Evolutionary conservation across 768 basidiomycete genomes (phyloP).

Genomic region (Psilocybe sp.): DNA sequence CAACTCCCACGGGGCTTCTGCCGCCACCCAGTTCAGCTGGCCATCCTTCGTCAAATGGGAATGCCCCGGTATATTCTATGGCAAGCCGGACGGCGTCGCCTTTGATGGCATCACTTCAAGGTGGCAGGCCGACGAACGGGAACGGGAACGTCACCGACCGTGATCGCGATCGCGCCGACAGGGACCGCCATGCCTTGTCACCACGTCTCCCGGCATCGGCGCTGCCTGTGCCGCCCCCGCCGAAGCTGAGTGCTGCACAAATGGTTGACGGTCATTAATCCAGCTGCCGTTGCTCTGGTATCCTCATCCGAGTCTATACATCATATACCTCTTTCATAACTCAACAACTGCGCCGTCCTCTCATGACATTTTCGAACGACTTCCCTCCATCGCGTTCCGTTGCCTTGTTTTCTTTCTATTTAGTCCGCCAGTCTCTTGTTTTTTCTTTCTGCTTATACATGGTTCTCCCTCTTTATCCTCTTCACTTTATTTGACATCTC

Average conservation of each 20-base stretch:
- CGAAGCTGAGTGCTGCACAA: slow-evolving; percentile 43
- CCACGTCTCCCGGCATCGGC: slow-evolving; percentile 8
- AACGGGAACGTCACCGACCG: slow-evolving; percentile 28
- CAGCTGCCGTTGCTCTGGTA: not conserved
- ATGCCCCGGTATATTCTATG: slow-evolving; percentile 12
- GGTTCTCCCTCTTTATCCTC: too few relatives aligned
- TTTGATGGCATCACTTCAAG: slow-evolving; percentile 23
- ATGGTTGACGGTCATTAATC: slow-evolving; percentile 36
- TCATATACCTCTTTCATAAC: not conserved
- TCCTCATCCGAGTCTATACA: not conserved
- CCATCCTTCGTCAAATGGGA: slow-evolving; percentile 14
- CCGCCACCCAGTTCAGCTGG: slow-evolving; percentile 10
- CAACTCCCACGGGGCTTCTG: slow-evolving; percentile 20
- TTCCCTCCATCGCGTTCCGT: too few relatives aligned
- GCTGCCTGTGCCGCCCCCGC: slow-evolving; percentile 25
- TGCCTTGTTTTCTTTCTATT: too few relatives aligned
- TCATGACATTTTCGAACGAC: too few relatives aligned
- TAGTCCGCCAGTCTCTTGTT: too few relatives aligned
- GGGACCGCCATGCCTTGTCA: slow-evolving; percentile 23
- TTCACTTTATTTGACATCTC: too few relatives aligned
- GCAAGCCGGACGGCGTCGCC: slow-evolving; percentile 31
- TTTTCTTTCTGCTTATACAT: too few relatives aligned
- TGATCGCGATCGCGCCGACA: slow-evolving; percentile 22
- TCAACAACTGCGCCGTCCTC: too few relatives aligned
- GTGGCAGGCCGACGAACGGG: slow-evolving; percentile 9